Evolutionary conservation across 2,329 filamentous ascomycete genomes (phyloP), one percentile per base, ranked within the genome.

Genomic region (Pseudomassariella vexata): DNA sequence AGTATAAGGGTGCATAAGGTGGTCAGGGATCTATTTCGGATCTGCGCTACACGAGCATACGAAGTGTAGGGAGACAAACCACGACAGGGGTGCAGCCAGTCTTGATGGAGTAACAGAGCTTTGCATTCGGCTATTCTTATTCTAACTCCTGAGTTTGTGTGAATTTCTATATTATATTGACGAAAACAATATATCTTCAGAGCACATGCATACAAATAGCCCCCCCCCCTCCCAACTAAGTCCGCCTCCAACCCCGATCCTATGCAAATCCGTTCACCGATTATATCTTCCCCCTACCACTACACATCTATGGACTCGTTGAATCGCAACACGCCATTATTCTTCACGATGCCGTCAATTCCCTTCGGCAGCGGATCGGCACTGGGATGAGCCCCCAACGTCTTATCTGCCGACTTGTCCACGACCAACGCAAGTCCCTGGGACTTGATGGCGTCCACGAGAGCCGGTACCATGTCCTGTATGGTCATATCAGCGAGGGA

Each of bases 391-490:
- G 53, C 38, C 29, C 63, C 56, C 10, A 59, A 56, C 25, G 46
- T 60, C 30, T 56, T 47, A 41, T 81, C 76, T 36, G 77, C 72
- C 5, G 85, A 86, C 44, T 84, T 86, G 55, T 98, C 90, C 31
- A 86, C 83, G 11, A 98, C 89, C 22, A 98, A 73, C 5, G 94
- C 90, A 30, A 98, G 70, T 17, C 92, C 90, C 29, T 94, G 85
- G 17, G 88, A 87, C 60, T 96, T 96, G 63, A 98, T 90, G 3
- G 89, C 86, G 45, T 94, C 86, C 32, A 94, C 81, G 28, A 98
- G 72, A 3, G 89, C 86, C 1, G 92, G 92, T 7, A 95, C 89
- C 66, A 95, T 87, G 40, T 94, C 85, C 88, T 94, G 39, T 30
- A 32, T 30, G 29, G 20, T 16, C 27, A 25, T 27, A 32, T 15